Evolutionary conservation across 1,284 basidiomycete species (phyloP).

Genomic region (Melampsora larici-populina): DNA sequence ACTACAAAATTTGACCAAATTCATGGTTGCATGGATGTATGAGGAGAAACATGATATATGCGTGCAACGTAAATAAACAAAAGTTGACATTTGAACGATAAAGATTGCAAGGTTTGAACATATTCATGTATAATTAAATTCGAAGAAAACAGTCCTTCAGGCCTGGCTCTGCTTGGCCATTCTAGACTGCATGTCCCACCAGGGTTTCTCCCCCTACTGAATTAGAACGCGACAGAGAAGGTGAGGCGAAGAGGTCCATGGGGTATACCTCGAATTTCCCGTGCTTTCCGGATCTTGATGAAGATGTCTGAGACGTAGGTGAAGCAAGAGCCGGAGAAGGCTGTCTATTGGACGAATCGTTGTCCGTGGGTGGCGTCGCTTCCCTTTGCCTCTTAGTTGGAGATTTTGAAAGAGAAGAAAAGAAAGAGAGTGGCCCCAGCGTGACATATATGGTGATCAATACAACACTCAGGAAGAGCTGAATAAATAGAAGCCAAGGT

Average conservation of each 20-base stretch:
- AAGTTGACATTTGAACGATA: no score
- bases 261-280: background rate
- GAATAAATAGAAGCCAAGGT: background rate
- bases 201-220: background rate
- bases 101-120: no score
- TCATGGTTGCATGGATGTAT: no score
- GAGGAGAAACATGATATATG: no score
- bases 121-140: no score
- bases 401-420: background rate
- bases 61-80: no score
- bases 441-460: background rate
- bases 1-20: no score
- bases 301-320: background rate
- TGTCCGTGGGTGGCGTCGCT: background rate
- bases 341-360: background rate
- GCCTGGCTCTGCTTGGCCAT: no score
- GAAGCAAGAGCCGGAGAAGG: background rate
- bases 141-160: no score
- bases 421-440: background rate
- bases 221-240: background rate
- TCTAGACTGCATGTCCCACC: background rate
- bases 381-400: background rate
- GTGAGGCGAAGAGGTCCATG: background rate
- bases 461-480: background rate
- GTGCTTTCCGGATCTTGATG: background rate